Evolutionary conservation across 139 green algal genomes (phyloP), one percentile per base, ranked within the genome.

Genomic region (Auxenochlorella protothecoides): DNA sequence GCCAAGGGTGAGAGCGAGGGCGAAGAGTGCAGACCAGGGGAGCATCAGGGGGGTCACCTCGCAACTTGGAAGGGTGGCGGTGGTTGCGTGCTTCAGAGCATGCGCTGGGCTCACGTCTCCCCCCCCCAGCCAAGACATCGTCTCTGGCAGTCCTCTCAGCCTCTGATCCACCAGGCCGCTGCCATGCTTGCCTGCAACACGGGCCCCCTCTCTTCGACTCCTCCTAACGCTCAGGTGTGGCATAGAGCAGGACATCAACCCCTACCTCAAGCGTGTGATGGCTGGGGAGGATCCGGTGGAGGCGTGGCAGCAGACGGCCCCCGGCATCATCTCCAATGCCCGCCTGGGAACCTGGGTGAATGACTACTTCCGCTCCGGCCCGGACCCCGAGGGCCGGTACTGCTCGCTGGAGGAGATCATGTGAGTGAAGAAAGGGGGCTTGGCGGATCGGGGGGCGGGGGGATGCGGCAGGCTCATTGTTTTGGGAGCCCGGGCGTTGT

Each of bases 201-300:
- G 27, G 27, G 0, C 27, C 27, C 27, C 27, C 27, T 44, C 27
- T 44, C 27, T 44, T 44, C 27, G 27, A 44, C 27, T 44, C 27
- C 27, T 44, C 27, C 27, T 1, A 44, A 44, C 27, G 27, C 27
- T 44, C 84, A 91, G 88, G 44, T 94, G 89, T 72, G 87, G 89
- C 55, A 82, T 87, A 62, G 74, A 83, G 61, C 78, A 89, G 14
- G 74, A 93, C 84, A 83, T 91, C 74, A 65, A 67, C 55, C 88
- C 89, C 54, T 92, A 85, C 76, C 82, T 85, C 68, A 87, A 89
- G 63, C 76, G 80, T 44, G 63, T 96, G 63, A 78, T 89, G 78
- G 53, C 72, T 10, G 85, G 85, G 13, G 63, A 74, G 76, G 76
- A 85, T 4, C 72, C 83, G 0, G 68, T 71, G 13, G 70, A 80